Base-by-base conservation (phyloP, 805 yeast species). In the Ogataea methylovora region DNA sequence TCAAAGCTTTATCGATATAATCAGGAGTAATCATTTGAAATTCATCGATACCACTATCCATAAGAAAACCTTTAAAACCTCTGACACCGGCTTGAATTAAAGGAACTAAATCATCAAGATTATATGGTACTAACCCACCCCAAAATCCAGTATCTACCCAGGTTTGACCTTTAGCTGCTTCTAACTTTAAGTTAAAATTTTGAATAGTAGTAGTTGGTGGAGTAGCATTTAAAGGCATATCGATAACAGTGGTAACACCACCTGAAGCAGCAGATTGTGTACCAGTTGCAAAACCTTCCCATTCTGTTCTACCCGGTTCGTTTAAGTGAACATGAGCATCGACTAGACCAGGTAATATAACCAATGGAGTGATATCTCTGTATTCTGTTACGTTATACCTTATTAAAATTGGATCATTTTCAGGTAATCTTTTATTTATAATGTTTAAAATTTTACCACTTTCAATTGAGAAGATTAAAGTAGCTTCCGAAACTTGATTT, bases 231-330 rank as follows among this genome's bases (percentile, higher is more conserved):
- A 88, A 63, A 0, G 97, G 97, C 97, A 88, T 88, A 55, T 88
- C 97, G 14, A 88, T 72, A 14, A 88, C 94, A 0, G 96, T 87
- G 17, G 97, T 88, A 32, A 88, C 97, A 38, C 97, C 97, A 13
- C 97, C 97, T 10, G 88, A 70, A 0, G 94, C 94, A 0, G 97
- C 97, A 2, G 95, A 84, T 52, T 80, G 79, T 0, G 97, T 88
- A 0, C 97, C 97, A 0, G 95, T 82, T n/a, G 79, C 95, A 54
- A 90, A 88, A 2, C 97, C 97, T 58, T 88, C 97, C 97, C 97
- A 88, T 42, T 87, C 95, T 1, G 97, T 88, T 46, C 97, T 66
- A n/a, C 97, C 97, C 0, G 97, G 97, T 51, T 90, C 97, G 56
- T 90, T 90, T 46, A 88, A 63, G 51, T 88, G 97, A 18, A 88